Conservation (phyloP, 2,329 filamentous ascomycete species). For the Lasiodiplodia gonubiensis region DNA sequence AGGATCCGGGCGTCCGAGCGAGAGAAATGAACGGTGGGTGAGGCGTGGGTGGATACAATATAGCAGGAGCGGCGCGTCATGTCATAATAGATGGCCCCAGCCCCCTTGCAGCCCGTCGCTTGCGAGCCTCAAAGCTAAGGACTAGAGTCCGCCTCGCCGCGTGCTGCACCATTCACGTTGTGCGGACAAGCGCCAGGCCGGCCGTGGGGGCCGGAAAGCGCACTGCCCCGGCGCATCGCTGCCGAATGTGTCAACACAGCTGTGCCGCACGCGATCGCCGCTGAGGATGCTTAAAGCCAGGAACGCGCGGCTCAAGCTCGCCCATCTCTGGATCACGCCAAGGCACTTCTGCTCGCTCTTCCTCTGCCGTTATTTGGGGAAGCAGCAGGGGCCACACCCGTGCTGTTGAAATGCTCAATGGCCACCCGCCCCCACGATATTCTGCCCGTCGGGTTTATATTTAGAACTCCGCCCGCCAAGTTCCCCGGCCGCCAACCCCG, state of each 20-base stretch:
- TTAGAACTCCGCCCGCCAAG: neutral
- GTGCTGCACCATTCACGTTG: neutral
- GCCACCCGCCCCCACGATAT: constrained; percentile 13
- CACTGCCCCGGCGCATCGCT: neutral
- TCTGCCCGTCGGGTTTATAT: neutral
- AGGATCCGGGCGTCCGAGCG: constrained; percentile 1
- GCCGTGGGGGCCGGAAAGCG: neutral
- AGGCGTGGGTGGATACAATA: constrained; percentile 1
- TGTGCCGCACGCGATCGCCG: neutral
- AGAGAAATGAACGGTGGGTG: neutral
- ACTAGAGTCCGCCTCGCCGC: neutral
- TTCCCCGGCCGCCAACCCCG: neutral
- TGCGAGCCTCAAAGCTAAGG: constrained; percentile 10
- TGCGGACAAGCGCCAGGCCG: constrained; percentile 5
- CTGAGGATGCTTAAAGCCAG: neutral
- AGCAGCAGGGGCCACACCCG: neutral
- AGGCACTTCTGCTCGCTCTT: no score
- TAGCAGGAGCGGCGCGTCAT: neutral
- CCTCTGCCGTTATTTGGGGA: constrained; percentile 17
- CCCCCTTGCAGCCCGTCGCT: neutral
- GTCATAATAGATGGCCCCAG: neutral
- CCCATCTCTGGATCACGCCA: no score
- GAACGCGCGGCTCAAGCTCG: neutral
- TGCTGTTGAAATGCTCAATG: neutral
- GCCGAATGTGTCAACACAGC: neutral